These are phyloP conservation scores for Emiliania huxleyi DNA, from an alignment of 78 protist genomes.

Conservation along the genomic window DNA sequence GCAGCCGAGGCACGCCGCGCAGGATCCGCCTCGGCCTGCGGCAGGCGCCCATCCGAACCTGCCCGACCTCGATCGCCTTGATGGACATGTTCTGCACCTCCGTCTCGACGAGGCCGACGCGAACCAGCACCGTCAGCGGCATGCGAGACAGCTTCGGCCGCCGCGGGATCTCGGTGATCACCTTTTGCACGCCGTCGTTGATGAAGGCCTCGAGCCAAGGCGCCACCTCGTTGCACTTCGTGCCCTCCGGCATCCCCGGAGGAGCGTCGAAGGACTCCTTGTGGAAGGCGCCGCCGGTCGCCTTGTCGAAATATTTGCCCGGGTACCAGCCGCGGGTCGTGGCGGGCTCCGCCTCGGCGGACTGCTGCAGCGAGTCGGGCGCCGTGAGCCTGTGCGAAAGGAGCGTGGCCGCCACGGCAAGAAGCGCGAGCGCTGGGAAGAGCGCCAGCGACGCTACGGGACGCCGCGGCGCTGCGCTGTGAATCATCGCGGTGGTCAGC, in stretches of 20 bases:
- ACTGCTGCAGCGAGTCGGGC: too few relatives aligned
- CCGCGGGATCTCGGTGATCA: neutral
- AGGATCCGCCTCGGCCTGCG: neutral
- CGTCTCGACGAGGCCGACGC: neutral
- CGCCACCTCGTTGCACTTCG: neutral
- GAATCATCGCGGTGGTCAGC: too few relatives aligned
- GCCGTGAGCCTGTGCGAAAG: too few relatives aligned
- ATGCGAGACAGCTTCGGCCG: neutral
- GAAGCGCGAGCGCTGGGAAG: too few relatives aligned
- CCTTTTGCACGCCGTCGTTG: neutral
- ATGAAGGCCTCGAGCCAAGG: neutral
- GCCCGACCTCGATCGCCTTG: neutral
- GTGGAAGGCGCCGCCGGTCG: neutral
- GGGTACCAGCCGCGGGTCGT: too few relatives aligned
- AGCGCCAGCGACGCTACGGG: too few relatives aligned
- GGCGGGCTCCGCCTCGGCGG: too few relatives aligned
- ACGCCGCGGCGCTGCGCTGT: too few relatives aligned
- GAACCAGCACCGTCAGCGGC: neutral
- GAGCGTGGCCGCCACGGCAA: too few relatives aligned
- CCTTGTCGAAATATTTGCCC: too few relatives aligned
- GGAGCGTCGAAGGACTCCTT: neutral
- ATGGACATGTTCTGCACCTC: neutral
- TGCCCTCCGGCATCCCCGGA: neutral
- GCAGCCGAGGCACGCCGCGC: neutral
- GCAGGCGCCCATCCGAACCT: neutral